Conservation (phyloP, 2,329 filamentous ascomycete species). For the Penicillium sp. region DNA sequence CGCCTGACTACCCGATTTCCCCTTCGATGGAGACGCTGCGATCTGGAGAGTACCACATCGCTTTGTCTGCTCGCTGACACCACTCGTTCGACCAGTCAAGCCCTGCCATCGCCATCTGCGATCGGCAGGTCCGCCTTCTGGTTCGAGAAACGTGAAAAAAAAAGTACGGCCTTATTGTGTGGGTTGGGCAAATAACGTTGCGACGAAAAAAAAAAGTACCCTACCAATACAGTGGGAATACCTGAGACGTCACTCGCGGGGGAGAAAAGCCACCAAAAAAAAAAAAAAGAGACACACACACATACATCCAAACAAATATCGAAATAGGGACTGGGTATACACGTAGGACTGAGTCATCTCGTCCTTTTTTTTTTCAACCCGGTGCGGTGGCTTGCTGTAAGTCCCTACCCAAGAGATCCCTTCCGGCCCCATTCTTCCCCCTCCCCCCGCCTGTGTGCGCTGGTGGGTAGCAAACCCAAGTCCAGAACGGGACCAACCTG, state of each 20-base stretch:
- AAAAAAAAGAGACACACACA: background rate
- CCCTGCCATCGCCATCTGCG: slow-evolving; percentile 28
- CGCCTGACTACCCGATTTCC: slow-evolving; percentile 21
- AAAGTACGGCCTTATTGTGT: background rate
- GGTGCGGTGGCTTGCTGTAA: slow-evolving; percentile 23
- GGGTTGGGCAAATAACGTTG: background rate
- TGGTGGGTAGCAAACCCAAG: slow-evolving; percentile 16
- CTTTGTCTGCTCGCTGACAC: slow-evolving; percentile 33
- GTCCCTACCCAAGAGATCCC: slow-evolving; percentile 13
- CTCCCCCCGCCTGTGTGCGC: slow-evolving; percentile 5
- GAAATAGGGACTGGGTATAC: background rate
- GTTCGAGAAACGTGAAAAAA: slow-evolving; percentile 4
- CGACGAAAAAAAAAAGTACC: background rate
- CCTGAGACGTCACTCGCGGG: background rate
- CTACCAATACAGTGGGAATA: background rate
- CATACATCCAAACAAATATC: background rate
- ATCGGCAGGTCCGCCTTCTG: slow-evolving; percentile 30
- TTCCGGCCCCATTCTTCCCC: slow-evolving; percentile 2
- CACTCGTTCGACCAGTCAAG: slow-evolving; percentile 16
- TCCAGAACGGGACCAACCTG: slow-evolving; percentile 25
- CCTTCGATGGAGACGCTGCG: slow-evolving; percentile 38
- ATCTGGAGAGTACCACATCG: slow-evolving; percentile 27
- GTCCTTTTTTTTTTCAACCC: slow-evolving; percentile 1
- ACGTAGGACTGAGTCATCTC: slow-evolving; percentile 8
- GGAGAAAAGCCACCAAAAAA: background rate